Evolutionary conservation across 176 grass and related monocot genomes (phyloP), one percentile per base, ranked within the genome.

Genomic region (Triticum timopheevii): DNA sequence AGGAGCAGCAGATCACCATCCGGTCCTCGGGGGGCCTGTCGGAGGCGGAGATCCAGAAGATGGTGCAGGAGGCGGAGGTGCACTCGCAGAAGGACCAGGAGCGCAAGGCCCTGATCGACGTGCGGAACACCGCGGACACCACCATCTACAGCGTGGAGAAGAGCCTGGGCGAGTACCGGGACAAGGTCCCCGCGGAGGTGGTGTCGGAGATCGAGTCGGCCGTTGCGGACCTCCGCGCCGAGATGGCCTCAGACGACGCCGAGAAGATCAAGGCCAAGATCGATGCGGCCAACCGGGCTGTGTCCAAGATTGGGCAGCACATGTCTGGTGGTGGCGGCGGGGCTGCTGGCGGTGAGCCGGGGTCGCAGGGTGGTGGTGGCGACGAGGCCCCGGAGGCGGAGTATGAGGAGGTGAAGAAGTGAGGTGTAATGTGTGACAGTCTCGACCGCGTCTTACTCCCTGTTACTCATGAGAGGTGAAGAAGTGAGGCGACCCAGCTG

Each of bases 1-100:
- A 91, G 89, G 89, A 91, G 78, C 85, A 91, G 77, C 89, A 88
- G 23, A 91, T 91, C 49, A 88, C 89, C 7, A 85, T 88, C 28
- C 81, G 76, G 5, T 91, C 89, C 8, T 91, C 85, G 0, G 89
- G 89, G 27, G 89, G 81, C 0, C 89, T 91, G 4, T 88, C 89
- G 1, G 85, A 88, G 77, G 76, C 78, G 0, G 89, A 91, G 82
- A 88, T 91, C 19, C 61, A 88, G 78, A 88, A 88, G 12, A 88
- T 88, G 86, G 62, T 81, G 11, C 59, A 82, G 13, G 90, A 92
- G 73, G 90, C 86, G 3, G 82, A 88, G 77, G 35, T 72, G 61
- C 90, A 82, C 76, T 78, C 86, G 1, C 90, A 88, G 61, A 88
- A 85, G 62, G 86, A 92, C 34, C 81, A 92, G 77, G 76, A 92